Evolutionary conservation across 805 yeast species (phyloP).

Genomic region (Pichia sporocuriosa): DNA sequence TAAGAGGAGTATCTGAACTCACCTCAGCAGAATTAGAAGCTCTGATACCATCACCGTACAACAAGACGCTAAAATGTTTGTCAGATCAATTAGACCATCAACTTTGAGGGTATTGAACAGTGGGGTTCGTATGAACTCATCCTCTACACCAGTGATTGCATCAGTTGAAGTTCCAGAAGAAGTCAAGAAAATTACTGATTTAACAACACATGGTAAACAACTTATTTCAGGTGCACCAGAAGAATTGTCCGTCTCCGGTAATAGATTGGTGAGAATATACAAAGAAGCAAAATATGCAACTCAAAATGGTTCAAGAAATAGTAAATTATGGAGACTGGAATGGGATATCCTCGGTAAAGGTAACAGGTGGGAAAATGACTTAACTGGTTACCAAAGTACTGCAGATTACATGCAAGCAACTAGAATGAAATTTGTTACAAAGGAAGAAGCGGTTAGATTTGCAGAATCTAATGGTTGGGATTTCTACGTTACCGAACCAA

Average conservation of each 20-base stretch:
- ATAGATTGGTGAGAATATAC: conserved; percentile 67
- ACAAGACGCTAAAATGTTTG: conserved; percentile 4
- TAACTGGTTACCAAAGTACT: conserved; percentile 78
- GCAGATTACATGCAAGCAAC: conserved; percentile 81
- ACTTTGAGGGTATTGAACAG: background rate
- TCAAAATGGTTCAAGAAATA: conserved; percentile 58
- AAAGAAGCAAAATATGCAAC: conserved; percentile 76
- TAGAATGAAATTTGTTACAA: conserved; percentile 62
- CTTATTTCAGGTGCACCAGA: conserved; percentile 71
- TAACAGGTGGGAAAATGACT: conserved; percentile 83
- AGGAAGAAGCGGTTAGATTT: conserved; percentile 64
- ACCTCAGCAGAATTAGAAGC: background rate
- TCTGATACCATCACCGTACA: background rate
- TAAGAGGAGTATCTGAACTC: no score
- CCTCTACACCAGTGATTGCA: conserved; percentile 10
- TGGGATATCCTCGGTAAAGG: conserved; percentile 77
- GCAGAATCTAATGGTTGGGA: conserved; percentile 86
- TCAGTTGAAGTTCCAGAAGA: conserved; percentile 13
- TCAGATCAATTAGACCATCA: conserved; percentile 4
- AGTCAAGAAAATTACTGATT: conserved; percentile 16
- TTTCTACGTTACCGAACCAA: conserved; percentile 76
- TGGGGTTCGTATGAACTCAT: conserved; percentile 10
- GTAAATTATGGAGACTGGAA: conserved; percentile 64
- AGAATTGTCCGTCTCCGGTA: conserved; percentile 43
- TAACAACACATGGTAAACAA: conserved; percentile 38